Evolutionary conservation across 2,329 filamentous ascomycete species (phyloP), one percentile per base, ranked within the genome.

Genomic region (Alternaria arbusti): DNA sequence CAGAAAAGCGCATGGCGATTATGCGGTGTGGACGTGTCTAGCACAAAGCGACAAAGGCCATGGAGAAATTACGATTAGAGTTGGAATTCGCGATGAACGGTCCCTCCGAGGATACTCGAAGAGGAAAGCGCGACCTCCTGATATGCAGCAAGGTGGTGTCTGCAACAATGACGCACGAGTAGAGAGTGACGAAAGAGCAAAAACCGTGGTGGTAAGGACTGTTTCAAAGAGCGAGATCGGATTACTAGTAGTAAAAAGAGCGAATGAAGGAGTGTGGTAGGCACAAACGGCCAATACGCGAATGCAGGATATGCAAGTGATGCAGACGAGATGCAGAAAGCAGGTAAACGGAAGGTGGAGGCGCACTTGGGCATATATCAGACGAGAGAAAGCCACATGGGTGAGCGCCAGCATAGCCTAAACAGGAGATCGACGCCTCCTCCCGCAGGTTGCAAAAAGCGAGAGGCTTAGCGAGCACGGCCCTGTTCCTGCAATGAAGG

Each of bases 1-100:
- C 65, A 49, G 72, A 72, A 13, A 62, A 56, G 49, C 70, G 74
- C 78, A 79, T 79, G 61, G 66, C 61, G 74, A 62, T 47, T 47
- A 44, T 32, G 51, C 55, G 59, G 46, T 52, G 58, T 28, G 49
- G 46, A 51, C 32, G 58, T 56, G 30, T 65, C 70, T 67, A 20
- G 20, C 20, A 57, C 47, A 32, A 50, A 46, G 50, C 36, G 58
- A 46, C 63, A 61, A 64, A 59, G 65, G 68, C 72, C 76, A 78
- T 79, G 57, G 62, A 67, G 63, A 49, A 59, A 69, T 69, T 71
- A 69, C 43, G 63, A 68, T 72, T 67, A 65, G 25, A n/a, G 28
- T 28, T 20, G 46, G 56, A 28, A 28, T 8, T 23, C 20, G 17
- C 28, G 26, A 25, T 36, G 15, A 51, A 47, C 56, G 49, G 44